Evolutionary conservation across 768 basidiomycete genomes (phyloP).

Genomic region (Chiua virens): DNA sequence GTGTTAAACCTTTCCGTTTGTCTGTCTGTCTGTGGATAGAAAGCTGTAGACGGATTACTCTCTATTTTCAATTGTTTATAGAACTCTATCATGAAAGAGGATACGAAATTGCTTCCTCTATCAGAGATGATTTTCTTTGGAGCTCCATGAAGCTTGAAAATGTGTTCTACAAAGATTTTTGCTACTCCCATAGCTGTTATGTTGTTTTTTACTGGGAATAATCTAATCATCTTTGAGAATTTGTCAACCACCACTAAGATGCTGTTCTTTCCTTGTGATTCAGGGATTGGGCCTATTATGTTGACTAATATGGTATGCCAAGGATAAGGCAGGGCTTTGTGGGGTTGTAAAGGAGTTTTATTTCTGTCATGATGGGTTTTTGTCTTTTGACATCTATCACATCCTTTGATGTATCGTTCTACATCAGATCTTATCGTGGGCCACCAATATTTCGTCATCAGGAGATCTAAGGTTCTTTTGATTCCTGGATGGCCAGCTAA

Average conservation of each 20-base stretch:
- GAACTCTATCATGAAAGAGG: slow-evolving; percentile 7
- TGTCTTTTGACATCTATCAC: not conserved
- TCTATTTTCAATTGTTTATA: too few species aligned
- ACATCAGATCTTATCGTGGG: not conserved
- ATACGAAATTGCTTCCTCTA: slow-evolving; percentile 28
- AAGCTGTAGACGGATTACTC: slow-evolving; percentile 37
- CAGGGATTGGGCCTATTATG: not conserved
- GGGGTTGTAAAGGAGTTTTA: slow-evolving; percentile 15
- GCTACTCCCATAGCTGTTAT: slow-evolving; percentile 20
- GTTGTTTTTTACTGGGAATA: not conserved
- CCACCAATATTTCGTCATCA: not conserved
- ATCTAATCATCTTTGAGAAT: slow-evolving; percentile 2
- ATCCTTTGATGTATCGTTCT: not conserved
- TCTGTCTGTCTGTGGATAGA: slow-evolving; percentile 35
- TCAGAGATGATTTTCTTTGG: too few species aligned
- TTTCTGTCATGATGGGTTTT: not conserved
- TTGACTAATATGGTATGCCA: slow-evolving; percentile 1
- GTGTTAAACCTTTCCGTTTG: not conserved
- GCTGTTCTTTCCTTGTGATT: not conserved
- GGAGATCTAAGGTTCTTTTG: not conserved
- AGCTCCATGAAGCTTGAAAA: slow-evolving; percentile 28
- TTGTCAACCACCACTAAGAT: not conserved
- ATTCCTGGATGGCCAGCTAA: slow-evolving; percentile 18
- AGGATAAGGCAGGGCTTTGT: slow-evolving; percentile 11
- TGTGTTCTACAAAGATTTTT: slow-evolving; percentile 14